These are phyloP conservation scores for Cercis canadensis DNA, from an alignment of 306 rosid species.

Conservation along the genomic window DNA sequence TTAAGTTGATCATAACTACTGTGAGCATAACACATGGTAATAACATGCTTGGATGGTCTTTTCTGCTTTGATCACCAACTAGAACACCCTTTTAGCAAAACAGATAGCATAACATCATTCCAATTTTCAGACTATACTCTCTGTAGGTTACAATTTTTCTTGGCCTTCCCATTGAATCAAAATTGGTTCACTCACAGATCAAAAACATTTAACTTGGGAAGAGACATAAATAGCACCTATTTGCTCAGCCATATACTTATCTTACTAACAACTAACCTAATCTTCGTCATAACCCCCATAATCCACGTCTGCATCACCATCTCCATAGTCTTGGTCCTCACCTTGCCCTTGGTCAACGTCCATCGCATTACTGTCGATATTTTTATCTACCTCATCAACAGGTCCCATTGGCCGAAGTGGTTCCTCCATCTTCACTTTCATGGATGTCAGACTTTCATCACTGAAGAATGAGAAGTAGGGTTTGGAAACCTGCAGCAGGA, in stretches of 20 bases:
- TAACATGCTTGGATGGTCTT: conserved; percentile 3
- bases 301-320: conserved; percentile 43
- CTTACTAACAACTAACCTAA: conserved; percentile 7
- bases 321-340: conserved; percentile 49
- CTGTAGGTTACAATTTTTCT: conserved; percentile 9
- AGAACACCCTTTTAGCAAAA: not conserved
- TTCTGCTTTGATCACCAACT: not conserved
- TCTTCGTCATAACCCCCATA: conserved; percentile 40
- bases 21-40: not conserved
- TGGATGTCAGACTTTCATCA: conserved; percentile 62
- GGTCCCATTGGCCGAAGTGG: not conserved
- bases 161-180: not conserved
- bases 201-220: not conserved
- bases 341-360: conserved; percentile 44
- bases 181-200: not conserved
- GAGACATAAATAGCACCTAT: conserved; percentile 4
- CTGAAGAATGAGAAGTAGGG: conserved; percentile 78
- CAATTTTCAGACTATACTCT: not conserved
- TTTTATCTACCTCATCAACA: conserved; percentile 20
- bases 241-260: conserved; percentile 20
- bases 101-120: not conserved
- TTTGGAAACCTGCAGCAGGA: conserved; percentile 63
- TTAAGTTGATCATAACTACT: too few relatives aligned
- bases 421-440: conserved; percentile 45
- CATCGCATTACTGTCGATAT: conserved; percentile 17